Base-by-base conservation (phyloP, 305 asterid species). In the Rubia tinctorum region DNA sequence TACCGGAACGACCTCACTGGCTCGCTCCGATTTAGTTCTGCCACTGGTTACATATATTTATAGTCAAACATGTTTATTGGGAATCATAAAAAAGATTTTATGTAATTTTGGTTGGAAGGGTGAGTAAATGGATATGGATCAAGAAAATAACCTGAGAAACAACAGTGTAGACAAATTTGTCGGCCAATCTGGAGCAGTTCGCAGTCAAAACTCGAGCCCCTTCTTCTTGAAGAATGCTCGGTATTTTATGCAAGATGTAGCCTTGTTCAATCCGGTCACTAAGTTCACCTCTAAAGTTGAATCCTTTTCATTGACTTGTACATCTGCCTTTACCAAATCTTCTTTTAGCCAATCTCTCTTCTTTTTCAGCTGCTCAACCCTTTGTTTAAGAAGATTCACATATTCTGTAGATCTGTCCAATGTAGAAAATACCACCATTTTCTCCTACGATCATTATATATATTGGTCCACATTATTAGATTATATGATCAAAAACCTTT, bases 161-260 rank as follows among this genome's bases (percentile, higher is more conserved):
- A 8, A 72, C 34, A 0, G 69, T 42, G 8, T 60, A 59, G 0
- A 59, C 17, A 15, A 43, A 43, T n/a, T 44, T 60, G 47, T 72
- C 44, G 25, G 14, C 14, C 15, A 18, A 17, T 9, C 15, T 65
- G 43, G 76, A 5, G 1, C 30, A 61, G 14, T 40, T 17, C 15
- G 58, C 62, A 40, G 11, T 62, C 2, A 61, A 23, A 3, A 73
- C 23, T 4, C 10, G 51, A 34, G 70, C 63, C 37, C 71, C 76
- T 45, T 11, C 76, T n/a, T 47, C 76, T 62, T 73, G 23, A 20
- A 73, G 76, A 62, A 73, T 47, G 13, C 9, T n/a, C 2, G 62
- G 27, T 27, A 66, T 39, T 73, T 73, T 39, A 62, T 6, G 39
- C 43, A 73, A 34, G 15, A 9, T 15, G 47, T 45, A 47, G 9